phyloP scores from a whole-genome alignment of 2,329 filamentous ascomycete genomes.

The Rhytidhysteron rufulum region DNA sequence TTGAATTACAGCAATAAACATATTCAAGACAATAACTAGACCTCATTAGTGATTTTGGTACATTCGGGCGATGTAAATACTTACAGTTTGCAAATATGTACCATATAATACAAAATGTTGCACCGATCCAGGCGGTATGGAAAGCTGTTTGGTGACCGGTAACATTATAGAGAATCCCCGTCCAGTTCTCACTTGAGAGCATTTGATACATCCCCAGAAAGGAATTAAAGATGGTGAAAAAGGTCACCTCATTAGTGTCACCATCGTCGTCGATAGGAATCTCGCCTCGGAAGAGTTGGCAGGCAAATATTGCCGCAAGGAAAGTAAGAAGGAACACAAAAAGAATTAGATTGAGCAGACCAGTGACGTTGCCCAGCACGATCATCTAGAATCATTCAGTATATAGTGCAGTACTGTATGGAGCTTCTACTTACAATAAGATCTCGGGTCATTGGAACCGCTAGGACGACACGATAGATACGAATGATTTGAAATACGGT shows the following conservation, averaged over 20 bases:
- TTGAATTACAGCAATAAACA: slow-evolving; percentile 99
- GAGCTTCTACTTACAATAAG: slow-evolving; percentile 59
- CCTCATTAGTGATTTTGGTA: slow-evolving; percentile 8
- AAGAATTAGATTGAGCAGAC: slow-evolving; percentile 90
- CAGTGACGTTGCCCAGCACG: slow-evolving; percentile 84
- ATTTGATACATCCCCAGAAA: slow-evolving; percentile 98
- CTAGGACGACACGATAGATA: slow-evolving; percentile 86
- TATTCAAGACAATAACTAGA: slow-evolving; percentile 82
- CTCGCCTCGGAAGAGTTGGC: slow-evolving; percentile 87
- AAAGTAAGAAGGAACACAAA: slow-evolving; percentile 97
- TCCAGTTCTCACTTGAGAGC: slow-evolving; percentile 96
- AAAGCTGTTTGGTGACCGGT: slow-evolving; percentile 63
- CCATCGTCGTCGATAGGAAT: slow-evolving; percentile 64
- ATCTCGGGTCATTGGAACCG: slow-evolving; percentile 79
- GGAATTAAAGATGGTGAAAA: slow-evolving; percentile 88
- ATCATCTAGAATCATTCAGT: slow-evolving; percentile 46
- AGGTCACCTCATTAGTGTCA: slow-evolving; percentile 66
- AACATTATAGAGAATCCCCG: slow-evolving; percentile 75
- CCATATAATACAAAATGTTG: slow-evolving; percentile 88
- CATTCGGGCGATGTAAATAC: no score
- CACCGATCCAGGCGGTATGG: slow-evolving; percentile 86
- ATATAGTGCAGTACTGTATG: not conserved
- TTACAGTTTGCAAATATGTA: slow-evolving; percentile 82
- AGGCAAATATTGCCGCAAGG: slow-evolving; percentile 86
- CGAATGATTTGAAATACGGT: slow-evolving; percentile 91